Evolutionary conservation across 371 early-diverging fungal species (phyloP).

Genomic region (Mortierella sp.): DNA sequence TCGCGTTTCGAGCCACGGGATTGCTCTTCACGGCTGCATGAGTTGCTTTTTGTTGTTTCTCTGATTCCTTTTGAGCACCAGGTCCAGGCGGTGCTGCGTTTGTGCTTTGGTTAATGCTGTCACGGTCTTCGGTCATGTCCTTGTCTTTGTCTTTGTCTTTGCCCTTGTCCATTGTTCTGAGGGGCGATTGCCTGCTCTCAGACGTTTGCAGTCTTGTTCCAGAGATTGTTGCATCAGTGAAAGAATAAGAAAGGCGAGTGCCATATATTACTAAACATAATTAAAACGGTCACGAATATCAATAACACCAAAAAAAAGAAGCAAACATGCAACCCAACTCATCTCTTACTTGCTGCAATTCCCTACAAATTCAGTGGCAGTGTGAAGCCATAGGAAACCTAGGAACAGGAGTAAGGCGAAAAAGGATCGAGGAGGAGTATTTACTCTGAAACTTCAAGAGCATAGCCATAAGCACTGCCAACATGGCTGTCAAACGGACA

Average conservation of each 20-base stretch:
- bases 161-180: constrained; percentile 4
- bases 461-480: background rate
- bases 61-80: background rate
- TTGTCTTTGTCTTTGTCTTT: background rate
- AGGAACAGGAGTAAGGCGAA: constrained; percentile 4
- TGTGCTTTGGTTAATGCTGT: background rate
- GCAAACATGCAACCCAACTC: background rate
- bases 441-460: background rate
- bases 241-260: background rate
- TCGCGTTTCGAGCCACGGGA: background rate
- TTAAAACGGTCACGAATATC: background rate
- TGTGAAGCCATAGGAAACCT: background rate
- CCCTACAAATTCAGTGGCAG: background rate
- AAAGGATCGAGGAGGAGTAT: background rate
- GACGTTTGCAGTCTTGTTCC: background rate
- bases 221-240: constrained; percentile 7
- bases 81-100: too few relatives aligned
- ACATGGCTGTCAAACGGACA: constrained; percentile 36
- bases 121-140: background rate
- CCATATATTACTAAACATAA: background rate
- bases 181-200: constrained; percentile 3
- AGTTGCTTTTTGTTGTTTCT: background rate
- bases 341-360: background rate
- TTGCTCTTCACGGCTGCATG: background rate
- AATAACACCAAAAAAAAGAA: constrained; percentile 1